Evolutionary conservation across 108 stramenopile species (phyloP).

Genomic region (Mediolabrus comicus): DNA sequence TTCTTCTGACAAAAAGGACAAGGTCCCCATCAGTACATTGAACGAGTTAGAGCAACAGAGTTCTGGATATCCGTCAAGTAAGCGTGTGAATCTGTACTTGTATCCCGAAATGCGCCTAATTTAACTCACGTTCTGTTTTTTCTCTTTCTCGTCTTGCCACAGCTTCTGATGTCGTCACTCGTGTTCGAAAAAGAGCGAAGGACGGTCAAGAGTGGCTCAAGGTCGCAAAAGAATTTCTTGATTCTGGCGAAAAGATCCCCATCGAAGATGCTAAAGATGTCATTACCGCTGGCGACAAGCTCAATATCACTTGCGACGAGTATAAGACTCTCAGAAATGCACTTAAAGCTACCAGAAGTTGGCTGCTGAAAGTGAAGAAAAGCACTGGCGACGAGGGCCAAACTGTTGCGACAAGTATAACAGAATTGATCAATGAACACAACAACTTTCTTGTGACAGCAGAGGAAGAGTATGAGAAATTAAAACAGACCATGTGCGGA

Average conservation of each 20-base stretch:
- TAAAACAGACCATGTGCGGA: constrained; percentile 63
- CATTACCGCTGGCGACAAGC: constrained; percentile 56
- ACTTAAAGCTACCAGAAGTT: constrained; percentile 47
- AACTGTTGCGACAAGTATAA: constrained; percentile 40
- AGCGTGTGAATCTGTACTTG: constrained; percentile 14
- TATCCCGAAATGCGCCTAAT: background rate
- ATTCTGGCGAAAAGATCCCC: constrained; percentile 49
- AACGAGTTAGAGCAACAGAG: constrained; percentile 49
- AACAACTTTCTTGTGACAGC: constrained; percentile 60
- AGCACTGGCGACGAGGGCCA: constrained; percentile 44
- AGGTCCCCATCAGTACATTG: constrained; percentile 55
- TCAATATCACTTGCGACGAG: constrained; percentile 58
- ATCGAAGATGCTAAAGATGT: constrained; percentile 58
- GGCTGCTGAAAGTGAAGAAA: constrained; percentile 62
- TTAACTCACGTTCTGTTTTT: background rate
- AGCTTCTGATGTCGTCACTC: constrained; percentile 63
- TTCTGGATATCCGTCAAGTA: constrained; percentile 61
- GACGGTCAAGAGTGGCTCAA: constrained; percentile 50
- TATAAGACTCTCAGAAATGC: constrained; percentile 53
- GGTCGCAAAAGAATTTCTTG: constrained; percentile 25
- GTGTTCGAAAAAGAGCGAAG: constrained; percentile 46
- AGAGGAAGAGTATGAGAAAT: constrained; percentile 61
- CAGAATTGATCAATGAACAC: constrained; percentile 68
- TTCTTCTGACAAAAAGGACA: constrained; percentile 50
- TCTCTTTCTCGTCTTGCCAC: background rate